phyloP scores from a whole-genome alignment of 2,329 filamentous ascomycete genomes.

The Fusarium sp. region DNA sequence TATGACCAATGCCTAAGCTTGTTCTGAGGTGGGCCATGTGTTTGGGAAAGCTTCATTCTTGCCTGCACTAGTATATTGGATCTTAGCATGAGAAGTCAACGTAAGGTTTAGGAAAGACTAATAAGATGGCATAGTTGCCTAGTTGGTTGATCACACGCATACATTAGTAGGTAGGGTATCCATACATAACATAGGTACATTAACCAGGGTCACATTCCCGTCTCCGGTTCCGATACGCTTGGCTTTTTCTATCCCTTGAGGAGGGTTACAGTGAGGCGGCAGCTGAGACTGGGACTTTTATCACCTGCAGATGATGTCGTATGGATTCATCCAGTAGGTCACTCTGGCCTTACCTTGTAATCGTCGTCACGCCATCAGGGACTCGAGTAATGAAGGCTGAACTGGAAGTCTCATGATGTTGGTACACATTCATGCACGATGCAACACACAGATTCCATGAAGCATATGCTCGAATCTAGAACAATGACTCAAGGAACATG shows the following conservation, averaged over 20 bases:
- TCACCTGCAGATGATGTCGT: not conserved
- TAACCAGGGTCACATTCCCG: not conserved
- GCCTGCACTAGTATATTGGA: not conserved
- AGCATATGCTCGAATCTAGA: not conserved
- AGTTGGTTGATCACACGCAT: not conserved
- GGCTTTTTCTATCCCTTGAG: not conserved
- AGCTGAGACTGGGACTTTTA: not conserved
- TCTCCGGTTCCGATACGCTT: not conserved
- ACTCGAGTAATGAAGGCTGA: slow-evolving; percentile 7
- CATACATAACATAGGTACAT: not conserved
- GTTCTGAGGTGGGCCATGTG: not conserved
- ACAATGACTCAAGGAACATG: not conserved
- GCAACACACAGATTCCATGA: not conserved
- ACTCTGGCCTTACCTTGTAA: not conserved
- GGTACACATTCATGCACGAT: not conserved
- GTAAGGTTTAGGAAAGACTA: not conserved
- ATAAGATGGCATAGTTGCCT: not conserved
- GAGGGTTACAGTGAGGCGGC: not conserved
- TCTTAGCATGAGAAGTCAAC: not conserved
- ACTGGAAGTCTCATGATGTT: slow-evolving; percentile 1
- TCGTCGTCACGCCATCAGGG: not conserved
- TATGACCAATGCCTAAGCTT: slow-evolving; percentile 42
- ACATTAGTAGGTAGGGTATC: not conserved
- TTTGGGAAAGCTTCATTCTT: not conserved
- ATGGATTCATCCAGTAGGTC: not conserved